These are phyloP conservation scores for Elsinoe batatas DNA, from an alignment of 2,329 filamentous ascomycete species.

Conservation along the genomic window DNA sequence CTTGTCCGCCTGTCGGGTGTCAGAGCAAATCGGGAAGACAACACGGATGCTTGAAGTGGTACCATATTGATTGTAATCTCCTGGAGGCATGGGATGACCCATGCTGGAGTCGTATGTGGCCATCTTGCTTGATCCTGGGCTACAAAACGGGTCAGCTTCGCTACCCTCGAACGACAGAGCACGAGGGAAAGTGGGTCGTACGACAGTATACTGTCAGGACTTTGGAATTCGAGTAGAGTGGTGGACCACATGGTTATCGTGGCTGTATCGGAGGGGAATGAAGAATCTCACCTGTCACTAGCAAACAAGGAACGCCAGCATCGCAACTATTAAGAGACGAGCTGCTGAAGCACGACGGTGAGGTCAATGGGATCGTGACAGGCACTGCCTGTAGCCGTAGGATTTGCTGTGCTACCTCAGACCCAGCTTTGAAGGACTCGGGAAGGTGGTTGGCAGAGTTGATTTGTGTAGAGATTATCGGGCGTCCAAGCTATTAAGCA, in stretches of 20 bases:
- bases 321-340: constrained; percentile 4
- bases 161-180: neutral
- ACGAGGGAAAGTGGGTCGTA: constrained; percentile 1
- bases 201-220: neutral
- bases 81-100: neutral
- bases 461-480: constrained; percentile 5
- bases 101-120: neutral
- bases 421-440: neutral
- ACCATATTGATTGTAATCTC: constrained; percentile 8
- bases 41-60: neutral
- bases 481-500: neutral
- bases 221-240: neutral
- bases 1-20: constrained; percentile 9
- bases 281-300: constrained; percentile 9
- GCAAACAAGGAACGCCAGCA: constrained; percentile 6
- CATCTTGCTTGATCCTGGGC: neutral
- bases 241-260: constrained; percentile 3
- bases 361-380: neutral
- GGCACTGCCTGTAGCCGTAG: constrained; percentile 3
- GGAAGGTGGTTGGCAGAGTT: neutral
- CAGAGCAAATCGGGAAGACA: neutral
- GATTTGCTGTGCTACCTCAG: neutral
- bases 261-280: neutral
- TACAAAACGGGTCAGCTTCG: neutral
- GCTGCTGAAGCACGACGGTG: neutral